A percentile compares a stretch with the other conserved stretches of the same genome.
These are phyloP conservation scores for Jamesozyma rosinii DNA, from an alignment of 805 yeast species.

Conservation along the genomic window DNA sequence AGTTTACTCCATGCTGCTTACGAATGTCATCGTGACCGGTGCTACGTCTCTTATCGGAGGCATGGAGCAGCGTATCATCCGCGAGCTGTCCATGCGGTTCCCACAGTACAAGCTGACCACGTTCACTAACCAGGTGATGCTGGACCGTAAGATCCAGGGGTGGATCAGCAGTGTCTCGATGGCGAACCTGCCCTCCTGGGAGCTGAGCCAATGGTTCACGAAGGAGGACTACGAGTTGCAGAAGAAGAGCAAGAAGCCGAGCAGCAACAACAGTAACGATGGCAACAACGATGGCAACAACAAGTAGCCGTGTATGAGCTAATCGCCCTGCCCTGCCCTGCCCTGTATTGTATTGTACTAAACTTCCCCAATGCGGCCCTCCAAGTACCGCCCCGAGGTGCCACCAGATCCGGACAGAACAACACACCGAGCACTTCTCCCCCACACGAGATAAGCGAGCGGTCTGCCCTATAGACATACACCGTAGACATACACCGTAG, in stretches of 20 bases:
- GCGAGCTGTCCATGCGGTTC: conserved; percentile 57
- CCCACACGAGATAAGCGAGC: no score
- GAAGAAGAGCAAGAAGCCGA: background rate
- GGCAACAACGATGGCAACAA: no score
- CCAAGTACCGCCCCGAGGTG: no score
- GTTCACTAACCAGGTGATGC: conserved; percentile 68
- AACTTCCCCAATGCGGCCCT: no score
- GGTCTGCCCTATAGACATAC: no score
- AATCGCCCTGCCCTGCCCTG: no score
- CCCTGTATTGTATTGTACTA: no score
- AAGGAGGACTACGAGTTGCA: conserved; percentile 15
- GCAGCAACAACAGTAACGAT: background rate
- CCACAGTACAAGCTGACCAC: conserved; percentile 80
- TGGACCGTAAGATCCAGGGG: conserved; percentile 65
- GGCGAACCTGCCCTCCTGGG: conserved; percentile 26
- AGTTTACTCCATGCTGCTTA: conserved; percentile 22
- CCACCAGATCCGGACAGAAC: no score
- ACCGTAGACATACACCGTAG: no score
- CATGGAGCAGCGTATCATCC: conserved; percentile 64
- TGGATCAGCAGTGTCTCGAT: conserved; percentile 68
- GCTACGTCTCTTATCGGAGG: conserved; percentile 71
- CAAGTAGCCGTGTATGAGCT: no score
- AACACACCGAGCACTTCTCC: no score
- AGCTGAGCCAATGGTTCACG: conserved; percentile 24
- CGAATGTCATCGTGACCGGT: conserved; percentile 75